Percentiles rank a stretch among this genome's conserved stretches.
Evolutionary conservation across 768 basidiomycete species (phyloP).

Genomic region (Boletus barrowsii): DNA sequence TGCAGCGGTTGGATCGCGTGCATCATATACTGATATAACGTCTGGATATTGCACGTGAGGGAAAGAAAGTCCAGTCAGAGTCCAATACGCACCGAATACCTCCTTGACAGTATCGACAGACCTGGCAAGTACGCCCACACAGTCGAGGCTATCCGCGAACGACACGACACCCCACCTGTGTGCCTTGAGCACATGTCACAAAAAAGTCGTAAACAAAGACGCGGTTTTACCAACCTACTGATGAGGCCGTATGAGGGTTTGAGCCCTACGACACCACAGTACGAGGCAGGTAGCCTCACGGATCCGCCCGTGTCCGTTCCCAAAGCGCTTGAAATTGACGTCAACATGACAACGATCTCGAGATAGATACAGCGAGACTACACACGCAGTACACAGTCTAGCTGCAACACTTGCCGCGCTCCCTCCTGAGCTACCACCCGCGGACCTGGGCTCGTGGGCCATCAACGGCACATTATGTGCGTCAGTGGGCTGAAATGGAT

Average conservation of each 20-base stretch:
- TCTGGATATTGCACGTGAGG: constrained; percentile 25
- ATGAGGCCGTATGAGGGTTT: constrained; percentile 95
- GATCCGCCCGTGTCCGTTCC: constrained; percentile 97
- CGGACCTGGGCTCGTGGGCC: constrained; percentile 49
- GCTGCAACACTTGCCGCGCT: constrained; percentile 91
- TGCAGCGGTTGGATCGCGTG: constrained; percentile 73
- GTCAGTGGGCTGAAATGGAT: constrained; percentile 51
- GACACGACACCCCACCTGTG: constrained; percentile 85
- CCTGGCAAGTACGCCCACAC: constrained; percentile 77
- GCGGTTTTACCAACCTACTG: constrained; percentile 56
- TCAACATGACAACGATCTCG: neutral
- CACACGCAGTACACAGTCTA: constrained; percentile 81
- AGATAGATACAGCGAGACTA: constrained; percentile 7
- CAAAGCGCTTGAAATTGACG: constrained; percentile 57
- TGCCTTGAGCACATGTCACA: constrained; percentile 6
- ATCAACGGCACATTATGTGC: constrained; percentile 19
- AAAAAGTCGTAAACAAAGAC: neutral
- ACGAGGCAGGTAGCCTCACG: constrained; percentile 87
- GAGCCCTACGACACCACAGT: constrained; percentile 87
- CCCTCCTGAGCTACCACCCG: constrained; percentile 94
- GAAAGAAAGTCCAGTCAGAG: neutral
- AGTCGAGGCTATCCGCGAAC: constrained; percentile 93
- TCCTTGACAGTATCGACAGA: constrained; percentile 45
- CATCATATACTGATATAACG: constrained; percentile 47
- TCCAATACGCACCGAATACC: constrained; percentile 55